Evolutionary conservation across 2,329 filamentous ascomycete species (phyloP).

Genomic region (Cucurbitaria berberidis): DNA sequence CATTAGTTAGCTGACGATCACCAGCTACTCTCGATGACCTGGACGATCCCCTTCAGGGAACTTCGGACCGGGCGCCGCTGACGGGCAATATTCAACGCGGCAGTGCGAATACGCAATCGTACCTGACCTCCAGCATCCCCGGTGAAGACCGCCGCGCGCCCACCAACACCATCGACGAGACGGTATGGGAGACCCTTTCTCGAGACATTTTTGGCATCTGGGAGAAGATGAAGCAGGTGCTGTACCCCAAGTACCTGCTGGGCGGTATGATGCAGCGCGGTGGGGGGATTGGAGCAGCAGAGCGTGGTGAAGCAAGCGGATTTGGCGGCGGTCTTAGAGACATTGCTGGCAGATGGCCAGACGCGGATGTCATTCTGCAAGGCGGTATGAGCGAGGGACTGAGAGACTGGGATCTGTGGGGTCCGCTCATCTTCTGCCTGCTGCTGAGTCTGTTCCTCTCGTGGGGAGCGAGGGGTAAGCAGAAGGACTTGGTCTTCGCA

Average conservation of each 20-base stretch:
- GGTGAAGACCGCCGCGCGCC: slow-evolving; percentile 91
- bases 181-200: slow-evolving; percentile 95
- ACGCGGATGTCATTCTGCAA: slow-evolving; percentile 69
- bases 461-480: slow-evolving; percentile 76
- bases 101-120: slow-evolving; percentile 69
- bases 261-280: slow-evolving; percentile 66
- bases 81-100: slow-evolving; percentile 78
- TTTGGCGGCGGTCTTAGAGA: slow-evolving; percentile 57
- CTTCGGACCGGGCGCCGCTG: slow-evolving; percentile 77
- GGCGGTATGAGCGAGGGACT: slow-evolving; percentile 85
- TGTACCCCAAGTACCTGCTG: slow-evolving; percentile 94
- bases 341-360: slow-evolving; percentile 69
- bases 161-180: slow-evolving; percentile 94
- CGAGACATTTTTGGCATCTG: slow-evolving; percentile 91
- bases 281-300: slow-evolving; percentile 63
- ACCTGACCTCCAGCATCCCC: slow-evolving; percentile 85
- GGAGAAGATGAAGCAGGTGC: slow-evolving; percentile 97
- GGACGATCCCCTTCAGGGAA: slow-evolving; percentile 78
- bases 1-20: slow-evolving; percentile 16
- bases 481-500: slow-evolving; percentile 89
- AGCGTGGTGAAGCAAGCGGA: slow-evolving; percentile 59
- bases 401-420: slow-evolving; percentile 98
- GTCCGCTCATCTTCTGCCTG: slow-evolving; percentile 91
- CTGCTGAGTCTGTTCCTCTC: slow-evolving; percentile 87
- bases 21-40: slow-evolving; percentile 88